Conservation (phyloP, 1,284 basidiomycete species). For the Fomitiporia mediterranea region DNA sequence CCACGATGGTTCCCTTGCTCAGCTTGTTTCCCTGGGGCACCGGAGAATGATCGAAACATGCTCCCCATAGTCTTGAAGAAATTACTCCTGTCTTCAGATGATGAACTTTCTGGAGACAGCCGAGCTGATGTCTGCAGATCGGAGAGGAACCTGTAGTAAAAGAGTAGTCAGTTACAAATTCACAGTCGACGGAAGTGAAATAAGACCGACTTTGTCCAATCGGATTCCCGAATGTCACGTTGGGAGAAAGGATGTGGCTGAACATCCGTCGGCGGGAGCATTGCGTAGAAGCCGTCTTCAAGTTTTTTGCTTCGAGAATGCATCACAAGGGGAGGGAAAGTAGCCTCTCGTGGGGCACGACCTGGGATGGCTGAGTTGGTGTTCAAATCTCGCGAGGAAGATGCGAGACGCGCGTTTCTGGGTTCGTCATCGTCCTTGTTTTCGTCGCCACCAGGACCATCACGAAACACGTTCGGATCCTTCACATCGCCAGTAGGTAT, state of each 20-base stretch:
- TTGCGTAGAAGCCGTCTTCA: constrained; percentile 13
- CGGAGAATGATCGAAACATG: neutral
- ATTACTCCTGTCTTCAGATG: neutral
- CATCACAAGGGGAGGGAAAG: constrained; percentile 14
- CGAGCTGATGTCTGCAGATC: constrained; percentile 10
- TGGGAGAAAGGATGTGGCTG: constrained; percentile 17
- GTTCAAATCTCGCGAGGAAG: neutral
- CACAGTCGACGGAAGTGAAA: neutral
- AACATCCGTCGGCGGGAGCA: constrained; percentile 14
- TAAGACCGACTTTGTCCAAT: constrained; percentile 15
- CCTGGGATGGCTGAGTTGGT: neutral
- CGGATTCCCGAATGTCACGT: constrained; percentile 2
- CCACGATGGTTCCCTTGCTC: constrained; percentile 2
- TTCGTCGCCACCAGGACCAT: neutral
- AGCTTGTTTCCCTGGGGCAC: constrained; percentile 2
- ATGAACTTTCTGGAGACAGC: neutral
- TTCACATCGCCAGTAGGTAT: neutral
- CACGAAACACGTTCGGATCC: neutral
- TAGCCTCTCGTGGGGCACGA: neutral
- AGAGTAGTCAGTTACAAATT: neutral
- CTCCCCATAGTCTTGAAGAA: constrained; percentile 6
- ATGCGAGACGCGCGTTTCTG: neutral
- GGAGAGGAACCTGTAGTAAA: constrained; percentile 5
- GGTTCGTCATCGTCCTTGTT: neutral
- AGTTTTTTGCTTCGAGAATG: constrained; percentile 15